Percentiles rank a stretch among this genome's conserved stretches.
These are phyloP conservation scores for Chamaecrista fasciculata DNA, from an alignment of 306 rosid genomes.

Conservation along the genomic window DNA sequence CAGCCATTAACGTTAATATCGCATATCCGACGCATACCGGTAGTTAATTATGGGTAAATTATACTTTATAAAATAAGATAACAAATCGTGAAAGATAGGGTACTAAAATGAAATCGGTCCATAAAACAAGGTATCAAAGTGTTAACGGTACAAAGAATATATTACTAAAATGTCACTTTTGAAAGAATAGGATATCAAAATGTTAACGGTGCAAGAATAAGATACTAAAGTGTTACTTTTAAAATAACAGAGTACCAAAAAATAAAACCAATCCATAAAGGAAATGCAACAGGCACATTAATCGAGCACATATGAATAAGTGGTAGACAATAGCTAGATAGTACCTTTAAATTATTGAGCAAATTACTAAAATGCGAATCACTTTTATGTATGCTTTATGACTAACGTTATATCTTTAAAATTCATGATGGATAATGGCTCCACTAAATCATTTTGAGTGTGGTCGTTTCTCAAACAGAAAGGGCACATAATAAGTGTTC, in stretches of 20 bases:
- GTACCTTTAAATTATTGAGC: neutral
- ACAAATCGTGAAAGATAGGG: no score
- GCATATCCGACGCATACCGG: no score
- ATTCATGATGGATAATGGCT: neutral
- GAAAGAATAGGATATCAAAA: no score
- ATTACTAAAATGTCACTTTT: no score
- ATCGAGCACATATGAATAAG: conserved; percentile 9
- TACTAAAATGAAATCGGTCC: no score
- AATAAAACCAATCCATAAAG: neutral
- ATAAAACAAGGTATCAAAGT: no score
- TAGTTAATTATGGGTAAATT: no score
- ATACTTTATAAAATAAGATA: no score
- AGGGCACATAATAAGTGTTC: neutral
- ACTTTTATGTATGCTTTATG: neutral
- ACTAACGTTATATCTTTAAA: neutral
- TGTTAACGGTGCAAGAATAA: no score
- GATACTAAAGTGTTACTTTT: no score
- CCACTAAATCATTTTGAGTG: neutral
- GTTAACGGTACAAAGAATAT: no score
- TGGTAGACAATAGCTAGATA: conserved; percentile 3
- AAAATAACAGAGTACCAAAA: no score
- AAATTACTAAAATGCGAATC: neutral
- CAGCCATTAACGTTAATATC: conserved; percentile 19
- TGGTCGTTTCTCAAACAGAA: neutral
- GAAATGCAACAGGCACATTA: neutral